Conservation (phyloP, 2,329 filamentous ascomycete genomes). For the Phyllosticta ampelicida region DNA sequence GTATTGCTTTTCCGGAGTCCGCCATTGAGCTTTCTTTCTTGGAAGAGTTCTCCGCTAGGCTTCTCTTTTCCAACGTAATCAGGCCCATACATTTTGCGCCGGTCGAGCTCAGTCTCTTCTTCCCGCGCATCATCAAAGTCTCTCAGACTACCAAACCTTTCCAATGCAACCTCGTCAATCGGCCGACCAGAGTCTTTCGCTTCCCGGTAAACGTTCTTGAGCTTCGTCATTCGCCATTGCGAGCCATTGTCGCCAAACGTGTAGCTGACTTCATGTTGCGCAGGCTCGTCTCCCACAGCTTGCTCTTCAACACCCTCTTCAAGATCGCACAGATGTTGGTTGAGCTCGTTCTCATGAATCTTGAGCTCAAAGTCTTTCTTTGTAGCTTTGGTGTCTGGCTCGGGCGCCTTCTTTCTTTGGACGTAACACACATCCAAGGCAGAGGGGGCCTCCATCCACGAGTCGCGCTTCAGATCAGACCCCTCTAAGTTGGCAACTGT, state of each 20-base stretch:
- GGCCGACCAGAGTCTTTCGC: slow-evolving; percentile 62
- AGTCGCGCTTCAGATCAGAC: slow-evolving; percentile 54
- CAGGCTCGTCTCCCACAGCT: slow-evolving; percentile 39
- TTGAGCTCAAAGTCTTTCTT: slow-evolving; percentile 53
- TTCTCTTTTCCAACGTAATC: slow-evolving; percentile 78
- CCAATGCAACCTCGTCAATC: slow-evolving; percentile 72
- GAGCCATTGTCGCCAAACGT: slow-evolving; percentile 83
- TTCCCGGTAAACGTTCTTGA: slow-evolving; percentile 72
- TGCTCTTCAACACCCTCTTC: slow-evolving; percentile 32
- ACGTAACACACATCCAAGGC: slow-evolving; percentile 77
- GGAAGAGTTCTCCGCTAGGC: slow-evolving; percentile 76
- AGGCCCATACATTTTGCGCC: slow-evolving; percentile 69
- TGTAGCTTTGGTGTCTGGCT: slow-evolving; percentile 33
- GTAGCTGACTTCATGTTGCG: slow-evolving; percentile 59
- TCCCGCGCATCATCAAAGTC: slow-evolving; percentile 90
- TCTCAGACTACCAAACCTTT: slow-evolving; percentile 68
- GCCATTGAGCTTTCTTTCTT: slow-evolving; percentile 58
- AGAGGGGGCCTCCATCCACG: slow-evolving; percentile 90
- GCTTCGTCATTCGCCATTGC: slow-evolving; percentile 92
- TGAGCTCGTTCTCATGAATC: slow-evolving; percentile 73
- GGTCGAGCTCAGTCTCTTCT: slow-evolving; percentile 82
- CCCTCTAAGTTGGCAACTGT: slow-evolving; percentile 27
- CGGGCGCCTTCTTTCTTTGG: slow-evolving; percentile 44
- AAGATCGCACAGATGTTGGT: slow-evolving; percentile 54
- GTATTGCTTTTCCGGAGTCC: slow-evolving; percentile 34